phyloP scores from a whole-genome alignment of 176 grass and related monocot genomes.

The Elaeis guineensis region DNA sequence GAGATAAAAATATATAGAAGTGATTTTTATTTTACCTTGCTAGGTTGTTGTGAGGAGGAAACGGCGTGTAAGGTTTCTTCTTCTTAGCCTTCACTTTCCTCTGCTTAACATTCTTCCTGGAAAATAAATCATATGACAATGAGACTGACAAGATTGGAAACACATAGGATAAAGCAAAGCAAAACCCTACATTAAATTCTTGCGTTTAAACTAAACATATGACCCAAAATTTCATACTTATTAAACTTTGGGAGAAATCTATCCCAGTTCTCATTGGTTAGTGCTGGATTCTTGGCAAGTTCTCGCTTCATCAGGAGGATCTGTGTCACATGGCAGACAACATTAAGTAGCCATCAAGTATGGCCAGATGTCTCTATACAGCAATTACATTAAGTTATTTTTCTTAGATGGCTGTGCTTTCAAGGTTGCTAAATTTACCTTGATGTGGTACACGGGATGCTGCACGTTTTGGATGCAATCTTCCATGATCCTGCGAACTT shows the following conservation, averaged over 20 bases:
- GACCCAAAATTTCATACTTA: slow-evolving; percentile 50
- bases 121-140: slow-evolving; percentile 14
- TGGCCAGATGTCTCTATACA: too few relatives aligned
- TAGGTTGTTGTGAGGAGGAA: slow-evolving; percentile 83
- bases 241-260: slow-evolving; percentile 94
- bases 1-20: background rate
- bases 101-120: slow-evolving; percentile 95
- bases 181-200: background rate
- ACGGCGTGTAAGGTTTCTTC: slow-evolving; percentile 97
- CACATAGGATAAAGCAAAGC: background rate
- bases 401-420: too few relatives aligned
- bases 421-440: slow-evolving; percentile 31
- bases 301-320: slow-evolving; percentile 92
- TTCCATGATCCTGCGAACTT: slow-evolving; percentile 76
- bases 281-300: slow-evolving; percentile 79
- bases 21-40: slow-evolving; percentile 47
- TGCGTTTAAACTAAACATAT: too few relatives aligned
- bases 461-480: slow-evolving; percentile 78
- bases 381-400: too few relatives aligned
- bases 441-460: slow-evolving; percentile 98
- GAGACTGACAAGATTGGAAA: slow-evolving; percentile 9
- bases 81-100: slow-evolving; percentile 82
- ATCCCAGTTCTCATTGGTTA: slow-evolving; percentile 93
- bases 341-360: slow-evolving; percentile 6
- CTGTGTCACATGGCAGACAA: slow-evolving; percentile 30